These are phyloP conservation scores for Ceratocystis lukuohia DNA, from an alignment of 2,329 filamentous ascomycete species.

Conservation along the genomic window DNA sequence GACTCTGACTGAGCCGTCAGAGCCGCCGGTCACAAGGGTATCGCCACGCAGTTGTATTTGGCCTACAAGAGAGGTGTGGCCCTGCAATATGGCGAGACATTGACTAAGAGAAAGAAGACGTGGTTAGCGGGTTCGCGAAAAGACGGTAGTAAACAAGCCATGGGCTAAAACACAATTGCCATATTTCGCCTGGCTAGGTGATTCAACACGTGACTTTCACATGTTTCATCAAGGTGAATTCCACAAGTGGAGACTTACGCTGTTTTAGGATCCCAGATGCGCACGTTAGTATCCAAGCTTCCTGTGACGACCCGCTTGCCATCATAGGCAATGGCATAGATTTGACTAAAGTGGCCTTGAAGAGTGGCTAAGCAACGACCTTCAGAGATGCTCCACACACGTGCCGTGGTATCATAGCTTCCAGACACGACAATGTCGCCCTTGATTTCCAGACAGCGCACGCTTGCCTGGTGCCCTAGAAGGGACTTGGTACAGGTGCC, in stretches of 20 bases:
- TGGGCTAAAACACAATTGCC: too few species aligned
- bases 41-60: slow-evolving; percentile 93
- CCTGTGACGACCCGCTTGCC: slow-evolving; percentile 87
- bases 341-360: slow-evolving; percentile 92
- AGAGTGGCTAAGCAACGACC: slow-evolving; percentile 83
- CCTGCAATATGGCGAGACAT: slow-evolving; percentile 83
- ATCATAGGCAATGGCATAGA: slow-evolving; percentile 97
- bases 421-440: slow-evolving; percentile 96
- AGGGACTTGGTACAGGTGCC: slow-evolving; percentile 84
- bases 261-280: slow-evolving; percentile 87
- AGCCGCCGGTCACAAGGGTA: slow-evolving; percentile 88
- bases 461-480: slow-evolving; percentile 88
- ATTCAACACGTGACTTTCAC: not conserved
- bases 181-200: not conserved
- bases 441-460: slow-evolving; percentile 88
- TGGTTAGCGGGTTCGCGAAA: slow-evolving; percentile 23
- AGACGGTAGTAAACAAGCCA: not conserved
- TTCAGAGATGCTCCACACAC: slow-evolving; percentile 96
- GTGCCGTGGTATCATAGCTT: slow-evolving; percentile 92
- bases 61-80: slow-evolving; percentile 90
- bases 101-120: slow-evolving; percentile 35
- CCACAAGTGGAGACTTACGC: slow-evolving; percentile 43
- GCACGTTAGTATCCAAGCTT: slow-evolving; percentile 88
- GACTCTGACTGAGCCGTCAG: slow-evolving; percentile 87
- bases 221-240: not conserved